Evolutionary conservation across 768 basidiomycete genomes (phyloP), one percentile per base, ranked within the genome.

Genomic region (Suillus subalutaceus): DNA sequence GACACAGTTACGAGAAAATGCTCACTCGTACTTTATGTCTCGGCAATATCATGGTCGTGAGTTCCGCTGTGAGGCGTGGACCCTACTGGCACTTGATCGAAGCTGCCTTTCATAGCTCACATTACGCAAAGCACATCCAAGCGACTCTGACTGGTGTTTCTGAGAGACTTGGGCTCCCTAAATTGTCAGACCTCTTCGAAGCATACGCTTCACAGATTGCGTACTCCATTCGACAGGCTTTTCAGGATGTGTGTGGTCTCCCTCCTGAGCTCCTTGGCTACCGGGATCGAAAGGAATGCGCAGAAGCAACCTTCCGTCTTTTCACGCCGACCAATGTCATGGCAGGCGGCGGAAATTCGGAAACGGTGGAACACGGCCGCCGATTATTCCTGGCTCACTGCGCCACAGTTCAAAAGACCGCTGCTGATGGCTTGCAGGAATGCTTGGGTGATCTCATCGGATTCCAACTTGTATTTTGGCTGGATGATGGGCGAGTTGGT

Each of bases 21-120:
- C 79, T 92, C 62, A 94, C 90, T 13, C 87, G 90, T 50, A 82
- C 89, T 37, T 80, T 94, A 37, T 87, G 83, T 23, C 80, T 92
- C 16, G 90, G 87, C 35, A 94, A 93, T 77, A 85, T 90, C 68
- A 89, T 93, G 84, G 84, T 97, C 48, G 84, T 88, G 20, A 91
- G 89, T 72, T 90, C 93, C 1, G 84, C 85, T 2, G 85, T 91
- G 26, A 85, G 96, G 35, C 87, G 93, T 18, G 91, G 89, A 4
- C 85, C 94, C 1, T 95, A 97, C 73, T 96, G 91, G 88, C 91
- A 97, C 75, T 74, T 99, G 59, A 79, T 98, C 66, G 94, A 96
- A 74, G 85, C 86, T 7, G 85, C 75, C 70, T 80, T 68, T 68
- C 77, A 82, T 67, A 73, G 71, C 20, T 67, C 68, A 50, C 67